Base-by-base conservation (phyloP, 768 basidiomycete species). In the Trametes villosa region DNA sequence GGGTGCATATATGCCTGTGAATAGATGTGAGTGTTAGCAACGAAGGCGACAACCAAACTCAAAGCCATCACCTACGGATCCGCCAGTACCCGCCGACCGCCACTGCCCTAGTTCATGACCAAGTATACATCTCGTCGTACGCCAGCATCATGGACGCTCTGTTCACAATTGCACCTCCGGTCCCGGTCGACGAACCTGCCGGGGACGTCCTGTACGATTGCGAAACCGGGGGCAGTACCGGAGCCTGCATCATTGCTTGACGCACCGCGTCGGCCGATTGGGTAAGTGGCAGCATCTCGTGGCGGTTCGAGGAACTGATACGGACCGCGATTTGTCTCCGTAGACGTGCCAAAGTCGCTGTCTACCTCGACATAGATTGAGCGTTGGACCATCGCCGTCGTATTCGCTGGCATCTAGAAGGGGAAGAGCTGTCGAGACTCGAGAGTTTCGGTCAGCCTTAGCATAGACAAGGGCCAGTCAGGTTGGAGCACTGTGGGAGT, bases 91-190 rank as follows among this genome's bases (percentile, higher is more conserved):
- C 20, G 41, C 51, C 26, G n/a, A 30, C 49, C 29, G 20, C 57
- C 44, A 31, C 33, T 57, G 36, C 46, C 40, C 46, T 48, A 27
- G 47, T 46, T 30, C 27, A 17, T 40, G 24, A 18, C 34, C 45
- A 38, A n/a, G 13, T n/a, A 18, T 38, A 42, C 51, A 15, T 44
- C 45, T 27, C 41, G 24, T 31, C 38, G 15, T 45, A 13, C 34
- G 51, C 38, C 42, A 44, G n/a, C 24, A 33, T 48, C 31, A 66
- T 66, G 65, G 65, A 66, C 65, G 65, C 62, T 15, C 62, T 62
- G 54, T 66, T 66, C 65, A 53, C 56, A 51, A 66, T 66, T 50
- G 62, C 65, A 20, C 20, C 55, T 33, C 58, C 61, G 48, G 33
- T 60, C 53, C 65, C 65, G 40, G 46, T 46, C 52, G 65, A 66